Conservation (phyloP, 2,329 filamentous ascomycete species). For the Sarocladiaceae sp. region DNA sequence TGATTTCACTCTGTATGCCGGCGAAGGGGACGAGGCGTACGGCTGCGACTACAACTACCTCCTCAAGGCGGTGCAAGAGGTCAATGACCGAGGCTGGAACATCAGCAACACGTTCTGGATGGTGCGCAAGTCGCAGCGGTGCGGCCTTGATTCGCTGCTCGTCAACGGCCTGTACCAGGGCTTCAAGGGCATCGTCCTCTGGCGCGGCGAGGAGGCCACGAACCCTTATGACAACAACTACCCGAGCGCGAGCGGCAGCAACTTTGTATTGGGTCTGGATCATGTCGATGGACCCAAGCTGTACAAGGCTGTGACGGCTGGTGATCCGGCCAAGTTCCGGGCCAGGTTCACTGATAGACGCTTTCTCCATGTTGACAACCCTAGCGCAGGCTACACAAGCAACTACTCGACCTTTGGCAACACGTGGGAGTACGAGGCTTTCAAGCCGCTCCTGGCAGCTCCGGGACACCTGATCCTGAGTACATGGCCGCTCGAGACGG, state of each 20-base stretch:
- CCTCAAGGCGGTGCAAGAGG: background rate
- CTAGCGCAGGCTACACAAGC: slow-evolving; percentile 9
- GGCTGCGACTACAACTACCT: slow-evolving; percentile 2
- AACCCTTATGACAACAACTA: slow-evolving; percentile 10
- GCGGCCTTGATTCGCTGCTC: background rate
- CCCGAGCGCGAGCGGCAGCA: background rate
- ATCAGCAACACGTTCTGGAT: slow-evolving; percentile 10
- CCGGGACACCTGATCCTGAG: slow-evolving; percentile 29
- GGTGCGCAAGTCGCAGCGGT: background rate
- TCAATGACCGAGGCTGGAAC: slow-evolving; percentile 8
- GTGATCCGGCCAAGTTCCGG: slow-evolving; percentile 17
- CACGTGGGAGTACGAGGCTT: slow-evolving; percentile 15
- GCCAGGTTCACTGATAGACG: slow-evolving; percentile 16
- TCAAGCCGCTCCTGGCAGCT: slow-evolving; percentile 25
- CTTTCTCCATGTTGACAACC: slow-evolving; percentile 10
- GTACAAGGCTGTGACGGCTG: slow-evolving; percentile 10
- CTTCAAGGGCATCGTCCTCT: slow-evolving; percentile 4
- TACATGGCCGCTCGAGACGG: slow-evolving; percentile 23
- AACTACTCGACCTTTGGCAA: slow-evolving; percentile 11
- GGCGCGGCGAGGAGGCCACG: slow-evolving; percentile 5
- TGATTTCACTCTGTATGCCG: slow-evolving; percentile 7
- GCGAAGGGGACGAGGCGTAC: slow-evolving; percentile 1
- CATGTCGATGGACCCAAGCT: slow-evolving; percentile 9
- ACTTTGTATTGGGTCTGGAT: slow-evolving; percentile 1
- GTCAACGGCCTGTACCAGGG: slow-evolving; percentile 3